Conservation (phyloP, 225 moss, liverwort and hornwort species). For the Marchantia polymorpha region DNA sequence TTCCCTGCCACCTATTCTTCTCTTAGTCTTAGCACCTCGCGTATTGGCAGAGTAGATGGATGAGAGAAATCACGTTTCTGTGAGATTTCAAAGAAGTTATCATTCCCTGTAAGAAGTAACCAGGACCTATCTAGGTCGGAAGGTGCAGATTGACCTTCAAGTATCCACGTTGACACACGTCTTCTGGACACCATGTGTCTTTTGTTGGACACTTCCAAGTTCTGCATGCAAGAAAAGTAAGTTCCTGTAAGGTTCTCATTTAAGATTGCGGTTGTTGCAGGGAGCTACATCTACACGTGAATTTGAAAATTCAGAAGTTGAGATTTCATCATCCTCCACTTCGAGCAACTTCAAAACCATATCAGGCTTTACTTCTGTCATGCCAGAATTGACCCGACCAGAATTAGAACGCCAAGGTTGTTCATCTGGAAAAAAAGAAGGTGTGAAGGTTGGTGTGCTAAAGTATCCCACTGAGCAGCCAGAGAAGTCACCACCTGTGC, state of each 20-base stretch:
- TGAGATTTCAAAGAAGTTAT: too few relatives aligned
- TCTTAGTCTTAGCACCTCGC: too few relatives aligned
- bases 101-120: too few relatives aligned
- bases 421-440: neutral
- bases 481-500: slow-evolving; percentile 22
- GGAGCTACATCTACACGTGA: neutral
- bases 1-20: too few relatives aligned
- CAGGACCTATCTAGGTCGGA: too few relatives aligned
- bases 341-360: slow-evolving; percentile 29
- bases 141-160: too few relatives aligned
- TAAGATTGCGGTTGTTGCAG: neutral
- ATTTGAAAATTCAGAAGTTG: neutral
- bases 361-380: slow-evolving; percentile 53
- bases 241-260: neutral
- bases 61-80: too few relatives aligned
- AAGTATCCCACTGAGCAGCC: slow-evolving; percentile 16
- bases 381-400: slow-evolving; percentile 26
- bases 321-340: neutral
- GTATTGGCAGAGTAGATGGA: too few relatives aligned
- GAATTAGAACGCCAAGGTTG: neutral
- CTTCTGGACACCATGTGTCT: too few relatives aligned
- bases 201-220: too few relatives aligned
- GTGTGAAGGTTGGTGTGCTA: slow-evolving; percentile 26
- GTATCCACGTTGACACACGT: too few relatives aligned
- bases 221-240: too few relatives aligned